phyloP scores from a whole-genome alignment of 2,329 filamentous ascomycete species.

The Trichophyton simii region DNA sequence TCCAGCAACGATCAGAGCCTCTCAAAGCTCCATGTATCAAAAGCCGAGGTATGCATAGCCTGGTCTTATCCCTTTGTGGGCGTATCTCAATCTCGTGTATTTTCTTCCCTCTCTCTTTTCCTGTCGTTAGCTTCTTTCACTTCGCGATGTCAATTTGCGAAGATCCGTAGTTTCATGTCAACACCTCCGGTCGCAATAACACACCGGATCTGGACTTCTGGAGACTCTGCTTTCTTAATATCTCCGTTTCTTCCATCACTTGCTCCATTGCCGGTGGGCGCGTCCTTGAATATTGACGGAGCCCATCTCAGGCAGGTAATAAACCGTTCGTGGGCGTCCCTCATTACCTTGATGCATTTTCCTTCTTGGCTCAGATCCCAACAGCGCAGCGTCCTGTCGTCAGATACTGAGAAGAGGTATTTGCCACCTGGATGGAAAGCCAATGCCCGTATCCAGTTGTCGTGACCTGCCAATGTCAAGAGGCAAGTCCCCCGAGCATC shows the following conservation, averaged over 20 bases:
- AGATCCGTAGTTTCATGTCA: slow-evolving; percentile 66
- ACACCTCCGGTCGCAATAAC: slow-evolving; percentile 81
- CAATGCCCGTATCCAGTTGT: slow-evolving; percentile 82
- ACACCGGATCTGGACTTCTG: slow-evolving; percentile 52
- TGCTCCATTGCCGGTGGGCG: slow-evolving; percentile 12
- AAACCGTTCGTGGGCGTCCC: slow-evolving; percentile 70
- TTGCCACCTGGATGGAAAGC: slow-evolving; percentile 88
- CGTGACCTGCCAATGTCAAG: slow-evolving; percentile 74
- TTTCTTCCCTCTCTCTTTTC: not conserved
- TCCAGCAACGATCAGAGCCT: not conserved
- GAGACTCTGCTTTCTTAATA: slow-evolving; percentile 4
- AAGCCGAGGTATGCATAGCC: not conserved
- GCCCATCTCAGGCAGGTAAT: slow-evolving; percentile 82
- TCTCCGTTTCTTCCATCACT: slow-evolving; percentile 10
- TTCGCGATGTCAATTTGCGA: slow-evolving; percentile 38
- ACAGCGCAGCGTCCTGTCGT: slow-evolving; percentile 85
- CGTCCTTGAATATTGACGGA: slow-evolving; percentile 51
- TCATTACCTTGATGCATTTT: slow-evolving; percentile 72
- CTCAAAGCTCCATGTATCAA: not conserved
- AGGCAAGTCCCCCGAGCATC: slow-evolving; percentile 72
- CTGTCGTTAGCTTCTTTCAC: not conserved
- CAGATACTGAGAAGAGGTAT: slow-evolving; percentile 71
- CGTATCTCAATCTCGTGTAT: not conserved
- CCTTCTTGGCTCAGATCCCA: slow-evolving; percentile 89
- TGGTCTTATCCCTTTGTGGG: not conserved